phyloP scores from a whole-genome alignment of 208 protist genomes.

The Acanthamoeba healyi region DNA sequence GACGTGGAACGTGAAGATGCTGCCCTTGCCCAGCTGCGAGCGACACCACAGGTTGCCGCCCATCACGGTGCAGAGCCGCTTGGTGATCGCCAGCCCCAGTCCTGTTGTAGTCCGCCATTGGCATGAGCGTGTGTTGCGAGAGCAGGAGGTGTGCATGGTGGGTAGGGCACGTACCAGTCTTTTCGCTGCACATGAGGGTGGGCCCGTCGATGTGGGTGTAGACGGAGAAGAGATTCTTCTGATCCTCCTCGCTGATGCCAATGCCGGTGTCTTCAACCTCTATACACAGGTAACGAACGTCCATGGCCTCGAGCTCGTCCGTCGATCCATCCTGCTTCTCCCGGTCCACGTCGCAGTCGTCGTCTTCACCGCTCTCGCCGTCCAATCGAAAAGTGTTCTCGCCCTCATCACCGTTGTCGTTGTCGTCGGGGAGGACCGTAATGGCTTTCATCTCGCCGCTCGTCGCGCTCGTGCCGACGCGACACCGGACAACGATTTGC shows the following conservation, averaged over 20 bases:
- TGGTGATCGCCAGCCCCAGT: constrained; percentile 19
- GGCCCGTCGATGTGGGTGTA: constrained; percentile 55
- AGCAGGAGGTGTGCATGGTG: too few relatives aligned
- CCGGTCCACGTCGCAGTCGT: not conserved
- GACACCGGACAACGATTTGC: not conserved
- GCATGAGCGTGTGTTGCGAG: too few relatives aligned
- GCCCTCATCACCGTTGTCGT: not conserved
- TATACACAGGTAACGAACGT: not conserved
- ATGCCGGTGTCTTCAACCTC: constrained; percentile 32
- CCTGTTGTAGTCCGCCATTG: not conserved
- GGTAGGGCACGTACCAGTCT: not conserved
- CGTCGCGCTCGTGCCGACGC: not conserved
- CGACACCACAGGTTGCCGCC: constrained; percentile 8
- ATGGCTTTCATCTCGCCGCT: not conserved
- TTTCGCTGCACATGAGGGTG: constrained; percentile 32
- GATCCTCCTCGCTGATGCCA: constrained; percentile 31
- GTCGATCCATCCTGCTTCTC: not conserved
- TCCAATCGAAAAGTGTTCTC: not conserved
- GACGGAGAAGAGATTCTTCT: constrained; percentile 49
- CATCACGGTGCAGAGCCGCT: constrained; percentile 44
- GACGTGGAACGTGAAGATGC: constrained; percentile 10
- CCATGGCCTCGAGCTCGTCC: not conserved
- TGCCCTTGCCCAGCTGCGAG: constrained; percentile 21
- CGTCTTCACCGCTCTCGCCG: constrained; percentile 12
- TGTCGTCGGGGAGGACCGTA: not conserved